Percentiles rank a stretch among this genome's conserved stretches.
Conservation (phyloP, 2,329 filamentous ascomycete genomes). For the Diplodia seriata region DNA sequence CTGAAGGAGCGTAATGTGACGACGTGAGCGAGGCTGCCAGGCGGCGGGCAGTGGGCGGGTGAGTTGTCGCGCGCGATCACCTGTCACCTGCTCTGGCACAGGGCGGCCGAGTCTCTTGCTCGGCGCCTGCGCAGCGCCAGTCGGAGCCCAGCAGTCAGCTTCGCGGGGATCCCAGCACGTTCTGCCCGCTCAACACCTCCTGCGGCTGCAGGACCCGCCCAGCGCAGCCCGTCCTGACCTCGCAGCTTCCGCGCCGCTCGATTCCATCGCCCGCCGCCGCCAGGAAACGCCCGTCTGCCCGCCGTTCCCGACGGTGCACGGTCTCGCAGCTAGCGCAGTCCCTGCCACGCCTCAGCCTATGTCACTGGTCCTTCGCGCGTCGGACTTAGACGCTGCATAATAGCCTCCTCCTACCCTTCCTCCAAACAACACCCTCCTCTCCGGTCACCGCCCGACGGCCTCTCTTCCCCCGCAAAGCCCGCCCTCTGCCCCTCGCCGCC, state of each 20-base stretch:
- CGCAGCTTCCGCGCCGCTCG: slow-evolving; percentile 4
- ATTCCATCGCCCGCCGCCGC: neutral
- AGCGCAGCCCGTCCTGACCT: slow-evolving; percentile 8
- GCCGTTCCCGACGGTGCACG: slow-evolving; percentile 24
- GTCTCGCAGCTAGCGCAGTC: slow-evolving; percentile 25
- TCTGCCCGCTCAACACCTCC: slow-evolving; percentile 24
- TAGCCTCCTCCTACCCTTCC: slow-evolving; percentile 16
- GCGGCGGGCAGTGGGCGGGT: slow-evolving; percentile 4
- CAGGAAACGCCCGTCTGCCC: slow-evolving; percentile 8
- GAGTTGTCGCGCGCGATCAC: slow-evolving; percentile 18
- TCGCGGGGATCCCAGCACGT: slow-evolving; percentile 25
- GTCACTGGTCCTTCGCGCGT: slow-evolving; percentile 23
- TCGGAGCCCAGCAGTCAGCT: slow-evolving; percentile 12
- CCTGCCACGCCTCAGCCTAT: slow-evolving; percentile 27
- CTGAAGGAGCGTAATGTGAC: slow-evolving; percentile 10
- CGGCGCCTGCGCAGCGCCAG: slow-evolving; percentile 16
- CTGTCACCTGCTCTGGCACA: slow-evolving; percentile 10
- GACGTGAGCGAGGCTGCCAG: slow-evolving; percentile 7
- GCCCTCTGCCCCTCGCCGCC: slow-evolving; percentile 9
- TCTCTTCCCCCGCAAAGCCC: neutral
- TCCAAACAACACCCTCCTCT: slow-evolving; percentile 7
- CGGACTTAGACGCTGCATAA: slow-evolving; percentile 7
- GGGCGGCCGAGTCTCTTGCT: neutral
- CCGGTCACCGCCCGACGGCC: neutral
- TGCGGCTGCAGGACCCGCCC: slow-evolving; percentile 11